Evolutionary conservation across 345 rosid species (phyloP), one percentile per base, ranked within the genome.

Genomic region (Moringa oleifera): DNA sequence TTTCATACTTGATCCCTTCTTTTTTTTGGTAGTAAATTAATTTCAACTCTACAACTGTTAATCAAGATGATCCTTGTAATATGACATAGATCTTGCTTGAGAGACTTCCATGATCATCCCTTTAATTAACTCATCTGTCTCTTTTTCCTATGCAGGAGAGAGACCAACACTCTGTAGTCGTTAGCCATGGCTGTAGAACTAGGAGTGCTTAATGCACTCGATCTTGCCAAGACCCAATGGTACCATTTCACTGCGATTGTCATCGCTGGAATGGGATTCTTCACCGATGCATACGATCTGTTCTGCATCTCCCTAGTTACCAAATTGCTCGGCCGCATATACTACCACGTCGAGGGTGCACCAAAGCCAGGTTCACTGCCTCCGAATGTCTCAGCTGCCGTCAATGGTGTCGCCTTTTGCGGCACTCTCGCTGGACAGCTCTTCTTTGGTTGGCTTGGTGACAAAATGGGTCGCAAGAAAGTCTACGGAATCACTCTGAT

Each of bases 181-280:
- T 41, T 41, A 41, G 17, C 2, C 12, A 79, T 73, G 83, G 64
- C 79, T 11, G 74, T 58, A 15, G 55, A 72, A 18, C 57, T 77
- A 50, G 63, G 21, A 61, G 79, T 80, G 77, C 77, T 80, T 0
- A 72, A 59, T 23, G 79, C 84, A 59, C 81, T 77, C 33, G 81
- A 80, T 55, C 53, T 61, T 16, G 81, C 79, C 28, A 77, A 69
- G 19, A 80, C 77, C n/a, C 81, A 76, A 58, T 68, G 69, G 55
- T 80, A 80, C 53, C 80, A 80, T 67, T 80, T 77, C 63, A 74
- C 75, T 1, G 77, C 76, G 16, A 72, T 80, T 23, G 68, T 80
- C 0, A 77, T 80, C 23, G 75, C 81, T 6, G 81, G 81, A 41
- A 72, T 80, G 81, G 81, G 81, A 7, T 74, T 80, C 53, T 80